These are phyloP conservation scores for Gyromitra esculenta DNA, from an alignment of 2,329 filamentous ascomycete genomes.

Conservation along the genomic window DNA sequence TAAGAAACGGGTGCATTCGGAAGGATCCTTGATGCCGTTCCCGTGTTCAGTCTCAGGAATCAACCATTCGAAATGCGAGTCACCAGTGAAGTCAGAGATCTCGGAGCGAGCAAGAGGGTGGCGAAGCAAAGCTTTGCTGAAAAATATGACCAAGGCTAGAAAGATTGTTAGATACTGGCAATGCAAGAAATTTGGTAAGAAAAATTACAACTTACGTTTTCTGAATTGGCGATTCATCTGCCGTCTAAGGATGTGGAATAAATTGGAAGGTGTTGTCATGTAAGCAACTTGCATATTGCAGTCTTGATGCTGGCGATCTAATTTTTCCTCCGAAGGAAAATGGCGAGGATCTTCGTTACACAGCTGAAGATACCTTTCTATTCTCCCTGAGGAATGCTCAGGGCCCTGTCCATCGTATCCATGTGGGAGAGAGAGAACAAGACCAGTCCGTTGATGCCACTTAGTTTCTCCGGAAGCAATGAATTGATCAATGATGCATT, in stretches of 20 bases:
- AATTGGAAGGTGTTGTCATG: constrained; percentile 94
- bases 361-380: constrained; percentile 96
- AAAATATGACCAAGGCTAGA: constrained; percentile 91
- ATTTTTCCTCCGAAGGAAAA: constrained; percentile 87
- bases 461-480: constrained; percentile 97
- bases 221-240: constrained; percentile 99
- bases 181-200: not conserved
- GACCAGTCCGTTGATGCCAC: constrained; percentile 97
- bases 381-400: constrained; percentile 95
- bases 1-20: constrained; percentile 92
- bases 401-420: constrained; percentile 98
- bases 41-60: constrained; percentile 89
- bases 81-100: constrained; percentile 88
- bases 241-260: constrained; percentile 94
- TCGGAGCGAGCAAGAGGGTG: constrained; percentile 90
- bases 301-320: constrained; percentile 97
- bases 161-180: constrained; percentile 44
- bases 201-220: constrained; percentile 77
- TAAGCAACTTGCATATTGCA: constrained; percentile 99
- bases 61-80: constrained; percentile 96
- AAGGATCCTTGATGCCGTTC: constrained; percentile 77
- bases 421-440: constrained; percentile 95
- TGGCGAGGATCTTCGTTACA: constrained; percentile 96
- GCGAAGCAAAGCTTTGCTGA: constrained; percentile 94
- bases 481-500: constrained; percentile 99